Conservation (phyloP, 176 grass and related monocot species). For the Juncus effusus region DNA sequence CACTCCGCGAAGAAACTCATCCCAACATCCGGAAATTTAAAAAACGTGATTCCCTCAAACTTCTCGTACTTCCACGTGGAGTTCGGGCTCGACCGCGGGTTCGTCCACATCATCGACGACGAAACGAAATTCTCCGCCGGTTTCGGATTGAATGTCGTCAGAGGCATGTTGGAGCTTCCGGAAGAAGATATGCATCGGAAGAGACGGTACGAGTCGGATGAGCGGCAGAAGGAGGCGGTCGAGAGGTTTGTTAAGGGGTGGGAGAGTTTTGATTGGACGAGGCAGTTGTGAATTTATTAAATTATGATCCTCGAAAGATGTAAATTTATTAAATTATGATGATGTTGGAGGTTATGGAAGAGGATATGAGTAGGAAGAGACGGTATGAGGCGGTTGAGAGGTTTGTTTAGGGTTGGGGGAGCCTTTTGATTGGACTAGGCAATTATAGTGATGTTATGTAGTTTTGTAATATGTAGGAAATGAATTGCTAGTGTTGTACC, state of each 20-base stretch:
- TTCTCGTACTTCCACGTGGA: slow-evolving; percentile 96
- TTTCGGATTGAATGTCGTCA: slow-evolving; percentile 80
- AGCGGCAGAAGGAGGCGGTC: slow-evolving; percentile 62
- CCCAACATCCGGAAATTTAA: slow-evolving; percentile 73
- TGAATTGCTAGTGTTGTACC: no score
- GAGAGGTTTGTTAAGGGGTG: slow-evolving; percentile 56
- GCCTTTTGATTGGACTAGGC: slow-evolving; percentile 78
- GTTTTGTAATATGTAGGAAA: no score
- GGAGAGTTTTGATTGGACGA: slow-evolving; percentile 90
- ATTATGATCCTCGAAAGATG: background rate
- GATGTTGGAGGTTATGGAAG: slow-evolving; percentile 61
- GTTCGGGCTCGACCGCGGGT: slow-evolving; percentile 74
- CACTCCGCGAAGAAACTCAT: slow-evolving; percentile 91
- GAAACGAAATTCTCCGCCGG: slow-evolving; percentile 66
- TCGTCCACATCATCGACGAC: slow-evolving; percentile 91
- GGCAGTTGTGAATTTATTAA: slow-evolving; percentile 47
- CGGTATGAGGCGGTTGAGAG: slow-evolving; percentile 62
- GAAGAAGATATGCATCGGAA: slow-evolving; percentile 87
- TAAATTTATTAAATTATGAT: background rate
- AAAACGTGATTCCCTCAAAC: slow-evolving; percentile 71
- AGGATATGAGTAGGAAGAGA: slow-evolving; percentile 67
- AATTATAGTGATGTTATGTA: slow-evolving; percentile 17
- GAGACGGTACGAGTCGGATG: slow-evolving; percentile 53
- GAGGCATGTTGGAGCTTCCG: slow-evolving; percentile 63
- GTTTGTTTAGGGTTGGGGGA: slow-evolving; percentile 73